Evolutionary conservation across 768 basidiomycete species (phyloP), one percentile per base, ranked within the genome.

Genomic region (Termitomyces sp.): DNA sequence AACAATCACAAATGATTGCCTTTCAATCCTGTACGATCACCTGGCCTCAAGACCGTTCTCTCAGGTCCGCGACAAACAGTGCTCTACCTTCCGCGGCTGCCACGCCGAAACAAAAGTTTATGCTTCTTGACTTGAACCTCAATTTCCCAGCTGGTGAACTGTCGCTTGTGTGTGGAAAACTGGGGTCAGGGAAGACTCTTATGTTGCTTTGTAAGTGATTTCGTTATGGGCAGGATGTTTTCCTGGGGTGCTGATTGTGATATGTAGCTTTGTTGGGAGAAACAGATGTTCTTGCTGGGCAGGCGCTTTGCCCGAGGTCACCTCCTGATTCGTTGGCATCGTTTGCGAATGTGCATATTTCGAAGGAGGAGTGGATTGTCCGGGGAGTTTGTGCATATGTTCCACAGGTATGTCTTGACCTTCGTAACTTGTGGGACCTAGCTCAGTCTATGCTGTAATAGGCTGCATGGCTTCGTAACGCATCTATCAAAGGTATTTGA

Each of bases 121-220:
- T 88, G 31, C 79, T 97, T 2, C 74, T 87, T n/a, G 90, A 94
- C 65, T 69, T 96, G 54, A 81, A 79, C 17, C 68, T 95, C 15
- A 77, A 82, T 43, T 94, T 97, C 73, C 94, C 94, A 0, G 70
- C 74, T 12, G 89, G 89, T 28, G 81, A 89, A 68, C 75, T 96
- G 26, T 87, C 89, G 1, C 77, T 97, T 15, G 80, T 97, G 17
- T 94, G 92, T 64, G 94, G 94, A 2, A 91, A 93, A 65, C 76
- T 96, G 10, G 94, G 92, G 3, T 88, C 88, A 17, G 94, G 94
- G 28, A 97, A 96, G 73, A 90, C 93, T 0, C 72, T 97, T 6
- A 68, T 96, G 31, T 72, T 96, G n/a, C 76, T 89, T 33, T 79
- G 89, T 80, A 60, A 17, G 66, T 66, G 11, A 1, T 41, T 41